A percentile compares a stretch with the other conserved stretches of the same genome.
Conservation (phyloP, 176 grass and related monocot species). For the Aegilops tauschii region DNA sequence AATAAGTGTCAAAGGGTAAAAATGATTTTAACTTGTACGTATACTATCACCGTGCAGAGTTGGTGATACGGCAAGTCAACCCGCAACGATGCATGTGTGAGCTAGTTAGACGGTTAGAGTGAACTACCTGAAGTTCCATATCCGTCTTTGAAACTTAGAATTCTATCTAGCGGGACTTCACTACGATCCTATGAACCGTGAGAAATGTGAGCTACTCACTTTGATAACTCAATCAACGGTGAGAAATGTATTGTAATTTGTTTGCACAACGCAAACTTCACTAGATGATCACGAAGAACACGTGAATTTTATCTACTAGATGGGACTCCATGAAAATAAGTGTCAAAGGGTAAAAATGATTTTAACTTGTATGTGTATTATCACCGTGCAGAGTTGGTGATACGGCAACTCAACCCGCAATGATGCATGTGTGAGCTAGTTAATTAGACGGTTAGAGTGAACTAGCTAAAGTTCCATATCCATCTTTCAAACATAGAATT, state of each 20-base stretch:
- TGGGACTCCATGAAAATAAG: background rate
- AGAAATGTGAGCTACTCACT: no score
- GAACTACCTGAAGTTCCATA: background rate
- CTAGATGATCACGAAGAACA: background rate
- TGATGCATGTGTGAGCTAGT: no score
- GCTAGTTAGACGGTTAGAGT: no score
- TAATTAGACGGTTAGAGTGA: background rate
- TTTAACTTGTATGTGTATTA: background rate
- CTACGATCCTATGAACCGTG: no score
- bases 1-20: background rate
- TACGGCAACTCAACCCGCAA: no score
- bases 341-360: background rate
- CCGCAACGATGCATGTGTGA: no score
- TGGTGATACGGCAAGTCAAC: background rate
- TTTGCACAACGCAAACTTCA: no score
- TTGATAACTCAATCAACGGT: no score
- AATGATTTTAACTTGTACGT: background rate
- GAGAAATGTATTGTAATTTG: no score
- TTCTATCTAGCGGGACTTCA: no score
- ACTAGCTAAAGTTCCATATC: background rate
- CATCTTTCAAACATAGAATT: no score
- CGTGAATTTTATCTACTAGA: background rate
- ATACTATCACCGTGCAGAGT: background rate
- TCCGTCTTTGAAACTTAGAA: no score
- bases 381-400: background rate